A percentile compares a stretch with the other conserved stretches of the same genome.
These are phyloP conservation scores for Telfairia occidentalis DNA, from an alignment of 331 rosid genomes.

Conservation along the genomic window DNA sequence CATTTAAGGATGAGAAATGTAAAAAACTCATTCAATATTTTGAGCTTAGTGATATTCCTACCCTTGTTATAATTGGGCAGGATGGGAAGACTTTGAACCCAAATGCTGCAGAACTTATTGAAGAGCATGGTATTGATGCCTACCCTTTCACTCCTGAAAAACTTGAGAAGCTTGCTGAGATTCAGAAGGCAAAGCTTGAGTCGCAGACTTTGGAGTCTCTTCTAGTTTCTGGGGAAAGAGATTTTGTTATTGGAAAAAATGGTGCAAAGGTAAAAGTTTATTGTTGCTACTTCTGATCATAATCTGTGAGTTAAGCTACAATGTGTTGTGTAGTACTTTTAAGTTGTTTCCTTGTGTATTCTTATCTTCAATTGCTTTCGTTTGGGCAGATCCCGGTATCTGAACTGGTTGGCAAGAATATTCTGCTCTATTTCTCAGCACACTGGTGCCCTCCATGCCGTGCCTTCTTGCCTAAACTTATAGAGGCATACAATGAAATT, in stretches of 20 bases:
- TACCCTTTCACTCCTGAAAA: slow-evolving; percentile 70
- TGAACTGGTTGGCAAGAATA: slow-evolving; percentile 43
- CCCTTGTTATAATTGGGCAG: slow-evolving; percentile 51
- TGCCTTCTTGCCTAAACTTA: slow-evolving; percentile 53
- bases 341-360: not conserved
- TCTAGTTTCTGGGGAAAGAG: slow-evolving; percentile 35
- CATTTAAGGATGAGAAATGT: slow-evolving; percentile 37
- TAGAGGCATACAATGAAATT: slow-evolving; percentile 43
- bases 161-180: slow-evolving; percentile 40
- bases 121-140: slow-evolving; percentile 47
- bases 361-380: not conserved
- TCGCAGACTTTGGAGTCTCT: slow-evolving; percentile 57
- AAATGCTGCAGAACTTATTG: slow-evolving; percentile 42
- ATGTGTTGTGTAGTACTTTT: not conserved
- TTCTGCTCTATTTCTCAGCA: slow-evolving; percentile 69
- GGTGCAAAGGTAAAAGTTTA: slow-evolving; percentile 42
- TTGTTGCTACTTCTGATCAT: not conserved
- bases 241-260: slow-evolving; percentile 42
- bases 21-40: slow-evolving; percentile 34
- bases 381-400: slow-evolving; percentile 44
- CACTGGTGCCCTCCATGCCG: slow-evolving; percentile 63
- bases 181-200: slow-evolving; percentile 46
- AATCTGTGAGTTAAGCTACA: not conserved
- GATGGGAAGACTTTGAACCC: slow-evolving; percentile 52
- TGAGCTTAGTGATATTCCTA: slow-evolving; percentile 44